Evolutionary conservation across 2,329 filamentous ascomycete species (phyloP).

Genomic region (Aspergillus transmontanensis): DNA sequence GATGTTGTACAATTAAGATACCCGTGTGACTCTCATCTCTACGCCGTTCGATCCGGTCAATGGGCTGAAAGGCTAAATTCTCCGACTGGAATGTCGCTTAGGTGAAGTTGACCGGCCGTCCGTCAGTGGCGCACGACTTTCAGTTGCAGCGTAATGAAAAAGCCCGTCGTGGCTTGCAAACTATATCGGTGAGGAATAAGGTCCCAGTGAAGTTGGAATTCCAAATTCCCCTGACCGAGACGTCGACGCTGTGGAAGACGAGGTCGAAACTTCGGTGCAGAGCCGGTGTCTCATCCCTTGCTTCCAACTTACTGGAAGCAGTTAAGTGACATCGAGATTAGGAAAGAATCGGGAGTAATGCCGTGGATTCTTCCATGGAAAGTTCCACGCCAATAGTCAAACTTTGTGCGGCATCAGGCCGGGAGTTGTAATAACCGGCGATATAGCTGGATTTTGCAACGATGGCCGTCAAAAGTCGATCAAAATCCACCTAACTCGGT

Average conservation of each 20-base stretch:
- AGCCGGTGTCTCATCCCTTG: background rate
- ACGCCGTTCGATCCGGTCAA: background rate
- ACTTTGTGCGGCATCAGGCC: background rate
- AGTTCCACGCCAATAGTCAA: conserved; percentile 1
- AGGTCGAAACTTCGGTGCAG: background rate
- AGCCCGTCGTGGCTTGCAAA: background rate
- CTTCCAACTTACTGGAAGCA: background rate
- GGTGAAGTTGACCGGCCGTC: background rate
- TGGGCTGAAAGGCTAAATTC: background rate
- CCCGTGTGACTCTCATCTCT: background rate
- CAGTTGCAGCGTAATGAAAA: background rate
- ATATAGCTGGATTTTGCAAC: background rate
- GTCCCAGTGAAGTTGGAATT: background rate
- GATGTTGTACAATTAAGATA: background rate
- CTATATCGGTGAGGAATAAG: background rate
- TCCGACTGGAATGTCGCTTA: background rate
- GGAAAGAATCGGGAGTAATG: background rate
- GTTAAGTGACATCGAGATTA: background rate
- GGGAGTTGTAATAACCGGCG: background rate
- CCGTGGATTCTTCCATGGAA: background rate
- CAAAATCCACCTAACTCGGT: background rate
- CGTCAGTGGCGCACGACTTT: background rate
- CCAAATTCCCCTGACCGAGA: background rate
- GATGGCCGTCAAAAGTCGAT: background rate
- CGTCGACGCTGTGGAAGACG: background rate